Base-by-base conservation (phyloP, 371 early-diverging fungal genomes). In the Haplosporangium sp. region DNA sequence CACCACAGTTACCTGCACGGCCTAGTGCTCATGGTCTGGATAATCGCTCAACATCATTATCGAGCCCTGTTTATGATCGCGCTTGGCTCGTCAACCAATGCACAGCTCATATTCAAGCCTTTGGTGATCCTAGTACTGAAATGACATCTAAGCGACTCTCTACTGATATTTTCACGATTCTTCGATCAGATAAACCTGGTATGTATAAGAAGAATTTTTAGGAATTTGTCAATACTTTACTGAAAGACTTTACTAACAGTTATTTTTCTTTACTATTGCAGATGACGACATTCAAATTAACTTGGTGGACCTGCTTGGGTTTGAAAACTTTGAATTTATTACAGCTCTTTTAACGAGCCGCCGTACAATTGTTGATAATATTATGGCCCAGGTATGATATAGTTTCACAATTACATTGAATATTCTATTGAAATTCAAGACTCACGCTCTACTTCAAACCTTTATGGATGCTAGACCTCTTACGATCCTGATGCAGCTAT, bases 301-400 rank as follows among this genome's bases (percentile, higher is more conserved):
- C 39, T 83, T 95, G 20, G 86, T 95, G 4, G 95, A 95, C 71
- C 76, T 93, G 0, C 83, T 95, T n/a, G 96, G 96, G 1, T 93
- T 85, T 72, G 92, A 93, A 39, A 89, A 89, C 34, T 77, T 95
- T 52, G 92, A 94, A 45, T 87, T 94, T 50, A 87, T 94, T 35
- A 83, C 88, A 0, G 84, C 75, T 0, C 72, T 92, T 4, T 76
- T 92, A 11, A 69, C 86, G 4, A 84, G 88, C 71, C 84, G 91
- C 15, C 65, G 78, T 1, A 52, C 74, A 13, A 84, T 89, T 55
- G 87, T 88, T 13, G 84, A 84, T 40, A 88, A 88, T 71, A 85
- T 89, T 45, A 85, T 85, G 77, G 82, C 70, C 10, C 84, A 86
- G 62, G 78, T 78, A 72, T n/a, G 34, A 42, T 42, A 27, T 11